These are phyloP conservation scores for Ananas comosus DNA, from an alignment of 176 grass and related monocot species.

Conservation along the genomic window DNA sequence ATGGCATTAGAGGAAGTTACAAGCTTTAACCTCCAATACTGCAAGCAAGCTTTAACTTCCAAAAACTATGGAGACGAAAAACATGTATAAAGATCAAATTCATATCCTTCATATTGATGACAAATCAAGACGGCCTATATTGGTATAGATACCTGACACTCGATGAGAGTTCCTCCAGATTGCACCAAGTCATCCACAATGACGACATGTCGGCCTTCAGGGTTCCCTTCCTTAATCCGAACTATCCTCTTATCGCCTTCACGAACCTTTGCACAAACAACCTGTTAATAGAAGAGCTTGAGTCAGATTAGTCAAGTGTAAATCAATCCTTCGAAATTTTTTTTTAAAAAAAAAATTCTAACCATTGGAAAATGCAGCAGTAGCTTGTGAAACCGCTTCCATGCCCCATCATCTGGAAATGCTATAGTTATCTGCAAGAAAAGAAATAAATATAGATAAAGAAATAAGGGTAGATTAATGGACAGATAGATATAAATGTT, in stretches of 20 bases:
- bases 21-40: too few species aligned
- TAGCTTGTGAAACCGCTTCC: slow-evolving; percentile 96
- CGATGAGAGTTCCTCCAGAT: slow-evolving; percentile 90
- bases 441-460: slow-evolving; percentile 1
- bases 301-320: neutral
- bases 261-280: slow-evolving; percentile 93
- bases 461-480: neutral
- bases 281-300: slow-evolving; percentile 20
- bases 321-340: neutral
- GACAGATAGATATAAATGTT: too few species aligned
- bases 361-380: slow-evolving; percentile 97
- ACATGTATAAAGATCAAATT: too few species aligned
- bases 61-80: too few species aligned
- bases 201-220: slow-evolving; percentile 67
- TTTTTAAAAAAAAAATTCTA: slow-evolving; percentile 27
- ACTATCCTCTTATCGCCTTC: slow-evolving; percentile 89
- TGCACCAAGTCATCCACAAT: slow-evolving; percentile 98
- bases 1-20: too few species aligned
- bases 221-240: slow-evolving; percentile 87
- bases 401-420: slow-evolving; percentile 93
- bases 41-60: too few species aligned
- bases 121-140: neutral
- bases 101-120: too few species aligned
- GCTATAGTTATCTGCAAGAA: slow-evolving; percentile 73
- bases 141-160: slow-evolving; percentile 58